A percentile compares a stretch with the other conserved stretches of the same genome.
Conservation (phyloP, 2,329 filamentous ascomycete species). For the Plectosphaerella cucumerina region DNA sequence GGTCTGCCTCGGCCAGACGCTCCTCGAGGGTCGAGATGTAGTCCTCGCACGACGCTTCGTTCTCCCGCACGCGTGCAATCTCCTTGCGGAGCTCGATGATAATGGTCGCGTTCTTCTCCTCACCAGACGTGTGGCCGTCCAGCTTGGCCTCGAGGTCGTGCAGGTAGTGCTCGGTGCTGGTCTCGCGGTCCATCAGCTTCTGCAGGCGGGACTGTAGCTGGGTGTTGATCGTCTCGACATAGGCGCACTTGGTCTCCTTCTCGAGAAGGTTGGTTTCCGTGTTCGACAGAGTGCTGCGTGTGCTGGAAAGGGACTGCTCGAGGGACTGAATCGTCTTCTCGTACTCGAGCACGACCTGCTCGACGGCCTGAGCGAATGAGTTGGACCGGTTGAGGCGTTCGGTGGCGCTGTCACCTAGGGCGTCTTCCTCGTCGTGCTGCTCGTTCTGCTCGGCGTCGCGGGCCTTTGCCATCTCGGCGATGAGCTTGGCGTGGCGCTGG, state of each 20-base stretch:
- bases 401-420: slow-evolving; percentile 71
- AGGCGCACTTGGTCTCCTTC: slow-evolving; percentile 89
- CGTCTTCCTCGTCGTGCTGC: slow-evolving; percentile 51
- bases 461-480: slow-evolving; percentile 86
- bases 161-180: slow-evolving; percentile 87
- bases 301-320: slow-evolving; percentile 87
- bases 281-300: slow-evolving; percentile 73
- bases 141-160: slow-evolving; percentile 88
- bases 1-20: slow-evolving; percentile 89
- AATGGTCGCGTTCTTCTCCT: slow-evolving; percentile 86
- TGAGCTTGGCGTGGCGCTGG: slow-evolving; percentile 90
- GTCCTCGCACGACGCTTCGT: slow-evolving; percentile 85
- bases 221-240: slow-evolving; percentile 84
- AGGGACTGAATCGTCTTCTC: slow-evolving; percentile 96
- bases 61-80: slow-evolving; percentile 80
- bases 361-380: slow-evolving; percentile 91
- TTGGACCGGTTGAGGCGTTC: slow-evolving; percentile 92
- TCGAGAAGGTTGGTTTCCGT: slow-evolving; percentile 87
- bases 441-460: slow-evolving; percentile 64
- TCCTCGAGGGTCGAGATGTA: slow-evolving; percentile 98
- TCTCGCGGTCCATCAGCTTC: slow-evolving; percentile 87
- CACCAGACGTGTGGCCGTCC: slow-evolving; percentile 83
- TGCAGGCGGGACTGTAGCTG: slow-evolving; percentile 89
- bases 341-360: slow-evolving; percentile 94
- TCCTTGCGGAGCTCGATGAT: slow-evolving; percentile 88